phyloP scores from a whole-genome alignment of 345 rosid species.

The Sapria himalayana region DNA sequence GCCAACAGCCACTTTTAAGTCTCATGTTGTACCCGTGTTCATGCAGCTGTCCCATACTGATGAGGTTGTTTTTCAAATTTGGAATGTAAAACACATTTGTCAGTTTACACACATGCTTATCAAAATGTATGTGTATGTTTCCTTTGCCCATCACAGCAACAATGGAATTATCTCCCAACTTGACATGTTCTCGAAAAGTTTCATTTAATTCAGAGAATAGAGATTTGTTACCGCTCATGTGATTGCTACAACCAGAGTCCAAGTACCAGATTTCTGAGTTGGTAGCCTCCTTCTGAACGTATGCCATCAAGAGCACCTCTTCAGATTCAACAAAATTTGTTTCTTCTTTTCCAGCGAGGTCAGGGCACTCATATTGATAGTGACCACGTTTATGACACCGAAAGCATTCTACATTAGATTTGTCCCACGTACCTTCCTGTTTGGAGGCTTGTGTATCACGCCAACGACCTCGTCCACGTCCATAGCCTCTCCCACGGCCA shows the following conservation, averaged over 20 bases:
- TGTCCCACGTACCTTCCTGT: no score
- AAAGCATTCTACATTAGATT: not conserved
- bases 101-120: not conserved
- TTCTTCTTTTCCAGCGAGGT: not conserved
- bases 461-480: no score
- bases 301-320: slow-evolving; percentile 1
- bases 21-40: slow-evolving; percentile 1
- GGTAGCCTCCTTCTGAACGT: not conserved
- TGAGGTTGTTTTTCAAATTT: slow-evolving; percentile 2
- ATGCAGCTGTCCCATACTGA: not conserved
- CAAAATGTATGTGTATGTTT: not conserved
- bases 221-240: slow-evolving; percentile 1
- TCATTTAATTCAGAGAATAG: not conserved
- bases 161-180: slow-evolving; percentile 1
- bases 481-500: no score
- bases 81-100: slow-evolving; percentile 4
- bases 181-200: not conserved
- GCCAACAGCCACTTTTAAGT: not conserved
- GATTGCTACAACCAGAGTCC: not conserved
- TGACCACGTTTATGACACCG: not conserved
- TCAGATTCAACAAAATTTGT: not conserved
- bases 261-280: not conserved
- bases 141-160: slow-evolving; percentile 1
- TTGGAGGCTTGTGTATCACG: no score
- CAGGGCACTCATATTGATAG: not conserved